These are phyloP conservation scores for Eucalyptus tenuipes DNA, from an alignment of 345 rosid species.

Conservation along the genomic window DNA sequence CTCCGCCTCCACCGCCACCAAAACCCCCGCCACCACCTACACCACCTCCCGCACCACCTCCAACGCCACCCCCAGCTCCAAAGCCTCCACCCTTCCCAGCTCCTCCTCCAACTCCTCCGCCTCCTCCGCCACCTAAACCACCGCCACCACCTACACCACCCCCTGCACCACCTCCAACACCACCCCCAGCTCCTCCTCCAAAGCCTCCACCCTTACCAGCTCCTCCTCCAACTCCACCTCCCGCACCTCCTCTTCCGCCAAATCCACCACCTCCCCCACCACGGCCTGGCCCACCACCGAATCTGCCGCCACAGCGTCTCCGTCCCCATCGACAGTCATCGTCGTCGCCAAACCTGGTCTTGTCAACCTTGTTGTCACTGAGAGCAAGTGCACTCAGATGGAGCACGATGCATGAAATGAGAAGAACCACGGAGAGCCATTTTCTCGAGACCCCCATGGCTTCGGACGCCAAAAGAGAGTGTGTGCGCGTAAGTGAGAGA, in stretches of 20 bases:
- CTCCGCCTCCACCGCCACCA: conserved; percentile 30
- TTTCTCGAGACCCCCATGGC: conserved; percentile 11
- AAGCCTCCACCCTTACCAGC: not conserved
- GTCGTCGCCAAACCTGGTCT: not conserved
- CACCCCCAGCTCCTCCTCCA: not conserved
- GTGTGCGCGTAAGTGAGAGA: not conserved
- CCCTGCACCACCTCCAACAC: conserved; percentile 1
- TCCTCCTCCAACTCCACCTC: not conserved
- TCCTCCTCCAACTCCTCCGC: conserved; percentile 2
- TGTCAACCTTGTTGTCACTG: conserved; percentile 7
- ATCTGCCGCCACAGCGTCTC: not conserved
- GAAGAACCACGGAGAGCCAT: conserved; percentile 15
- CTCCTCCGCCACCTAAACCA: not conserved
- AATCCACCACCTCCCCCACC: not conserved
- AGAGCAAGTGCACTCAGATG: conserved; percentile 7
- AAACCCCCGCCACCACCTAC: conserved; percentile 33
- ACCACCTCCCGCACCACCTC: conserved; percentile 10
- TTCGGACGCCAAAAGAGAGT: not conserved
- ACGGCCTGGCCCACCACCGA: not conserved
- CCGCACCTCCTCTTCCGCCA: not conserved
- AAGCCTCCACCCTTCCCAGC: not conserved
- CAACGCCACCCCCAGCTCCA: conserved; percentile 20
- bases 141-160: not conserved
- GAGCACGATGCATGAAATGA: conserved; percentile 3
- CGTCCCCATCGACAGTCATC: conserved; percentile 10